These are phyloP conservation scores for Metschnikowia bowlesiae DNA, from an alignment of 805 yeast genomes.

Conservation along the genomic window DNA sequence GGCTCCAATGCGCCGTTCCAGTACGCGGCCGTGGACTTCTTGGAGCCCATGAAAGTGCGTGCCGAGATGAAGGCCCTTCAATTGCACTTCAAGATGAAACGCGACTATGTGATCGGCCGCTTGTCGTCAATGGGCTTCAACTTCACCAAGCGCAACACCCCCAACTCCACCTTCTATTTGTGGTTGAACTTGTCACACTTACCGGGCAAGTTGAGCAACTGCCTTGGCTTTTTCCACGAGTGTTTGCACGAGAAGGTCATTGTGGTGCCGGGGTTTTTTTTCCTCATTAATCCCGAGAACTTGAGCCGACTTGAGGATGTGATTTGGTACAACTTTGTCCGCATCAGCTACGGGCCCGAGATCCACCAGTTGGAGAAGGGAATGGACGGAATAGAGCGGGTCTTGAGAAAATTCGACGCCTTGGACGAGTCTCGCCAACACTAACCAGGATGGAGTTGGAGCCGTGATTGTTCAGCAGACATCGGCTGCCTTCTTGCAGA, in stretches of 20 bases:
- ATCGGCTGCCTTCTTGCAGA: too few species aligned
- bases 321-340: constrained; percentile 55
- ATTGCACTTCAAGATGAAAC: constrained; percentile 50
- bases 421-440: neutral
- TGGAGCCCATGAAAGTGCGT: constrained; percentile 47
- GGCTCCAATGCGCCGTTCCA: constrained; percentile 62
- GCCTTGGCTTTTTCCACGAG: constrained; percentile 61
- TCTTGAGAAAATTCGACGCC: constrained; percentile 40
- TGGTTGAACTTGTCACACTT: constrained; percentile 55
- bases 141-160: constrained; percentile 40
- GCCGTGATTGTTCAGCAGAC: too few species aligned
- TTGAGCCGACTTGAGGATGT: constrained; percentile 47
- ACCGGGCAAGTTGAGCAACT: constrained; percentile 53
- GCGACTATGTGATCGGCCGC: constrained; percentile 51
- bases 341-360: constrained; percentile 61
- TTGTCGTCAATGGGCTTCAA: constrained; percentile 50
- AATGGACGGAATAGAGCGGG: constrained; percentile 57
- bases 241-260: constrained; percentile 56
- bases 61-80: constrained; percentile 56
- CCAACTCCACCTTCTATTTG: constrained; percentile 55
- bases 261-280: constrained; percentile 60
- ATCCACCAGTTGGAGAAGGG: constrained; percentile 46
- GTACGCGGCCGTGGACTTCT: constrained; percentile 52
- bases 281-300: constrained; percentile 53
- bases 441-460: too few species aligned